A percentile compares a stretch with the other conserved stretches of the same genome.
phyloP scores from a whole-genome alignment of 2,329 filamentous ascomycete genomes.

The Chaetomium globosum region DNA sequence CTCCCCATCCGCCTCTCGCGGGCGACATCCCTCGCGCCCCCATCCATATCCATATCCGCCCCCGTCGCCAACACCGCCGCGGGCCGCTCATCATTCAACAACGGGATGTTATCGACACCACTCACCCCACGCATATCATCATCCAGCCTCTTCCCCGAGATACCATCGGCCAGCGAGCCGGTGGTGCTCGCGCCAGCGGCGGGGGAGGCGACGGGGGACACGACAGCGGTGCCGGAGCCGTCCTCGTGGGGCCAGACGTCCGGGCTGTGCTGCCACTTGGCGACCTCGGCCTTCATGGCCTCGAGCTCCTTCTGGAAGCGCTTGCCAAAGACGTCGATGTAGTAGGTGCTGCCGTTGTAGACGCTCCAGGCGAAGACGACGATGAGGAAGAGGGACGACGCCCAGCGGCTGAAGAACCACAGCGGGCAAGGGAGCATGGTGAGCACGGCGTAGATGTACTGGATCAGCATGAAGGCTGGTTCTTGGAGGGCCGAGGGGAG shows the following conservation, averaged over 20 bases:
- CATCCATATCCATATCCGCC: conserved; percentile 39
- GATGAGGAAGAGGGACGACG: conserved; percentile 74
- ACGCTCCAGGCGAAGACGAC: conserved; percentile 91
- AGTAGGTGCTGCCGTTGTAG: conserved; percentile 95
- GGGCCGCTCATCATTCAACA: conserved; percentile 54
- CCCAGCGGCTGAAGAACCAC: conserved; percentile 89
- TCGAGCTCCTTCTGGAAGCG: conserved; percentile 97
- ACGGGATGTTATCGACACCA: conserved; percentile 59
- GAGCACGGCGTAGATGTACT: conserved; percentile 84
- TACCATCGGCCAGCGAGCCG: conserved; percentile 28
- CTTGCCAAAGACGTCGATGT: conserved; percentile 97
- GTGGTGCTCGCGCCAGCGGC: neutral
- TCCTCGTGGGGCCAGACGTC: conserved; percentile 49
- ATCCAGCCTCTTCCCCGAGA: conserved; percentile 36
- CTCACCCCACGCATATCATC: conserved; percentile 35
- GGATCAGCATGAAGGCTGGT: conserved; percentile 91
- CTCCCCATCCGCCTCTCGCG: conserved; percentile 48
- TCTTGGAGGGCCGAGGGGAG: conserved; percentile 79
- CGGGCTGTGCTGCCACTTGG: conserved; percentile 75
- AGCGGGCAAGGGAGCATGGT: conserved; percentile 94
- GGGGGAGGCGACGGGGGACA: neutral
- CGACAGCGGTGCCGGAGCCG: neutral
- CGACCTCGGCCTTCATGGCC: conserved; percentile 81
- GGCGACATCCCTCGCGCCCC: conserved; percentile 49
- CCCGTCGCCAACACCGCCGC: conserved; percentile 33